These are phyloP conservation scores for Rosa hybrid DNA, from an alignment of 331 rosid genomes.

Conservation along the genomic window DNA sequence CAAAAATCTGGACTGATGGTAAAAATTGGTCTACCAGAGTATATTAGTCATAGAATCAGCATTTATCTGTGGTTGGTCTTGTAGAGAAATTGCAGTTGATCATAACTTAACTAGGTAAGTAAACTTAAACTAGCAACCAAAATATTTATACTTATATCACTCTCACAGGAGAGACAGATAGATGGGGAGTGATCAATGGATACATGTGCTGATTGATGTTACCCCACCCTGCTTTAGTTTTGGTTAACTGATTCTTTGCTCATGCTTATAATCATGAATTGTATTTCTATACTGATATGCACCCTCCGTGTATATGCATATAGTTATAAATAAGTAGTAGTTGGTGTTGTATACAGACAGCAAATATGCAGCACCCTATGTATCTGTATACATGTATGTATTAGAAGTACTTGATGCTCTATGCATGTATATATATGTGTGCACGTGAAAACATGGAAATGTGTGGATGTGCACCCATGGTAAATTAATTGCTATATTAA, in stretches of 20 bases:
- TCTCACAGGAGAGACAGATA: constrained; percentile 17
- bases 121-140: background rate
- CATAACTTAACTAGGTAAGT: background rate
- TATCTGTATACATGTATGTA: background rate
- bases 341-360: background rate
- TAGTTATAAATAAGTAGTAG: background rate
- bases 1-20: background rate
- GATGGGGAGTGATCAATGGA: constrained; percentile 8
- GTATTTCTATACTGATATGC: background rate
- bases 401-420: background rate
- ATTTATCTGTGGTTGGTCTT: background rate
- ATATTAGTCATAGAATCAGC: background rate
- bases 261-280: background rate
- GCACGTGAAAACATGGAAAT: background rate
- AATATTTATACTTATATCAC: constrained; percentile 1
- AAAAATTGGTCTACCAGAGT: constrained; percentile 3
- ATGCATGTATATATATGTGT: background rate
- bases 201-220: constrained; percentile 9
- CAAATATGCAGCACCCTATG: background rate
- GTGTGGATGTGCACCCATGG: background rate
- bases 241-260: constrained; percentile 12
- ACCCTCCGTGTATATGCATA: background rate
- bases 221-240: constrained; percentile 24
- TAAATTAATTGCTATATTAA: background rate
- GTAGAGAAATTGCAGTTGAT: constrained; percentile 3